phyloP scores from a whole-genome alignment of 2,329 filamentous ascomycete genomes.

The Diaporthe vexans region DNA sequence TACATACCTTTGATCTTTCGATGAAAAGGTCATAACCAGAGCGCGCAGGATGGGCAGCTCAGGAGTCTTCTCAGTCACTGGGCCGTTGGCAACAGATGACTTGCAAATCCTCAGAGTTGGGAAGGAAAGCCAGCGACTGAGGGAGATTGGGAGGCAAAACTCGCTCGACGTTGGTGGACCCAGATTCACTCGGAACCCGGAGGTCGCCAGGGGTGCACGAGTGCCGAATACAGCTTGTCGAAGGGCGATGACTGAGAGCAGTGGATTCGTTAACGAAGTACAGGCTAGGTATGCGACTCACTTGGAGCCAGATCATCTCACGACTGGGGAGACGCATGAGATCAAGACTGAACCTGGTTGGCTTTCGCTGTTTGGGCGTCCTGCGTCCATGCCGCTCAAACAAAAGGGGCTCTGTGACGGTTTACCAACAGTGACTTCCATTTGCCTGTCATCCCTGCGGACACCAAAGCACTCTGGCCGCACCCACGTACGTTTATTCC shows the following conservation, averaged over 20 bases:
- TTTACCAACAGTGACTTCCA: neutral
- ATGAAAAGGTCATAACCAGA: neutral
- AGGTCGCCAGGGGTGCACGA: neutral
- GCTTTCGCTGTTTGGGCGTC: neutral
- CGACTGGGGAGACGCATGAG: neutral
- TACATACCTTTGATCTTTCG: neutral
- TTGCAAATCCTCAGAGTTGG: too few relatives aligned
- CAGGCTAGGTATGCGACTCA: neutral
- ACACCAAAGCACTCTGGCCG: neutral
- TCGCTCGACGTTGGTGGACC: neutral
- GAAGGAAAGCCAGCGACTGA: accelerated
- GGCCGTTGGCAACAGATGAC: accelerated
- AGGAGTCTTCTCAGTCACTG: neutral
- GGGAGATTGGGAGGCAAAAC: neutral
- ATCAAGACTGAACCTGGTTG: neutral
- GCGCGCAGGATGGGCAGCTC: neutral
- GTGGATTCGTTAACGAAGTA: neutral
- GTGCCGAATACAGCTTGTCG: too few relatives aligned
- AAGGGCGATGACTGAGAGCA: neutral
- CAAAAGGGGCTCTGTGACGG: neutral
- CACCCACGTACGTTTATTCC: neutral
- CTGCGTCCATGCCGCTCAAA: too few relatives aligned
- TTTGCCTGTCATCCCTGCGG: neutral
- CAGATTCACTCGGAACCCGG: too few relatives aligned
- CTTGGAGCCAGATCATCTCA: neutral